Evolutionary conservation across 345 rosid species (phyloP).

Genomic region (Euphorbia pulcherrima): DNA sequence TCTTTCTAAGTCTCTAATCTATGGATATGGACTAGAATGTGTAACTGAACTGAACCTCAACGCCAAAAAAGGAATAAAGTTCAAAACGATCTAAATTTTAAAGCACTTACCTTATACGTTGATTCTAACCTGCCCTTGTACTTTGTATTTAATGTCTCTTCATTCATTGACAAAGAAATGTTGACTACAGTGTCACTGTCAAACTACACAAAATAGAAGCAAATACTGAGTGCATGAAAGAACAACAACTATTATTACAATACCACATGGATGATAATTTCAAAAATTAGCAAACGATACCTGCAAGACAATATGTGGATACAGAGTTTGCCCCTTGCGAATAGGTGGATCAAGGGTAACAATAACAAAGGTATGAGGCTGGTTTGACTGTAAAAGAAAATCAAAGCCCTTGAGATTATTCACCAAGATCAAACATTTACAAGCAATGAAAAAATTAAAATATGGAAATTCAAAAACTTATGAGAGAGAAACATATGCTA

Average conservation of each 20-base stretch:
- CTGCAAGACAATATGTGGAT: constrained; percentile 93
- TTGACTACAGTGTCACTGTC: constrained; percentile 74
- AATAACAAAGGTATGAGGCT: constrained; percentile 90
- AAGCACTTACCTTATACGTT: constrained; percentile 63
- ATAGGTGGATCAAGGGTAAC: constrained; percentile 97
- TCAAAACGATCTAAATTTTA: neutral
- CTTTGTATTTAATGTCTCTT: constrained; percentile 71
- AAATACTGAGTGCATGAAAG: constrained; percentile 6
- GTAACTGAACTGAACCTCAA: neutral
- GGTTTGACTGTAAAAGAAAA: constrained; percentile 65
- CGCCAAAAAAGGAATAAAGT: neutral
- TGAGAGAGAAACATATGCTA: neutral
- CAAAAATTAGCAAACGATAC: constrained; percentile 34
- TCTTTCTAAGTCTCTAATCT: too few species aligned
- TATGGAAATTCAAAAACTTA: neutral
- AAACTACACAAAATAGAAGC: constrained; percentile 45
- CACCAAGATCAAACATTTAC: neutral
- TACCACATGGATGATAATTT: neutral
- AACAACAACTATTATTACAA: neutral
- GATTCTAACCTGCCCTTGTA: constrained; percentile 84
- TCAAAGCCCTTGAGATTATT: constrained; percentile 1
- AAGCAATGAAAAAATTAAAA: neutral
- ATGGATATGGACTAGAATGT: constrained; percentile 1
- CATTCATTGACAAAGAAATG: constrained; percentile 54
- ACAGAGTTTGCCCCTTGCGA: constrained; percentile 93